Evolutionary conservation across 768 basidiomycete species (phyloP), one percentile per base, ranked within the genome.

Genomic region (Coprinellus micaceus): DNA sequence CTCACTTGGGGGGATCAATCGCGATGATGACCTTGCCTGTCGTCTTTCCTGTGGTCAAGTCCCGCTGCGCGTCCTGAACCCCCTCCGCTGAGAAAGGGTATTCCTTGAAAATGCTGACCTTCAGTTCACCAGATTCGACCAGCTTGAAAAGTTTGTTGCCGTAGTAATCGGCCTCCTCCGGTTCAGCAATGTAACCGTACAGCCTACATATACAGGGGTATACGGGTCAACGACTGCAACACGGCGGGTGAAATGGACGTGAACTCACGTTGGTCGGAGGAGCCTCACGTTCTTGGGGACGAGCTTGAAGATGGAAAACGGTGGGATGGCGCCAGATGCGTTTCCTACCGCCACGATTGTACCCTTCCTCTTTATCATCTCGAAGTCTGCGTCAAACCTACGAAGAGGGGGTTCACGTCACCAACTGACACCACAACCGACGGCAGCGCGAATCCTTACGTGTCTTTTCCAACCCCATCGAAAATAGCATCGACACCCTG

Each of bases 391-490:
- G 58, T 91, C 88, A 66, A 88, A 89, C 4, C 88, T 90, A 61
- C 13, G 1, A 30, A 49, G 11, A 47, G 7, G 36, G 9, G 24
- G 39, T 53, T 55, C 25, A 46, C 9, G 15, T 26, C 50, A 15
- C 28, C 40, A 4, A 21, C 39, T 25, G 24, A n/a, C 25, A n/a
- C 47, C 25, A 9, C 11, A 25, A 17, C 29, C 28, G n/a, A 21
- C n/a, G 36, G 50, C 15, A 11, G 54, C 22, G 29, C 26, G 10
- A 15, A 33, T 21, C 77, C 89, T 56, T 71, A 95, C 82, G 94
- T 98, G 68, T 93, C 90, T 75, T 91, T 95, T 1, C 96, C 96
- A n/a, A 99, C 93, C 26, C 96, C 96, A 64, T 99, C 96, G 64
- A 88, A 96, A 22, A 93, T 82, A 15, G 84, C 95, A 59, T 96